Evolutionary conservation across 768 basidiomycete species (phyloP), one percentile per base, ranked within the genome.

Genomic region (Hypsizygus marmoreus): DNA sequence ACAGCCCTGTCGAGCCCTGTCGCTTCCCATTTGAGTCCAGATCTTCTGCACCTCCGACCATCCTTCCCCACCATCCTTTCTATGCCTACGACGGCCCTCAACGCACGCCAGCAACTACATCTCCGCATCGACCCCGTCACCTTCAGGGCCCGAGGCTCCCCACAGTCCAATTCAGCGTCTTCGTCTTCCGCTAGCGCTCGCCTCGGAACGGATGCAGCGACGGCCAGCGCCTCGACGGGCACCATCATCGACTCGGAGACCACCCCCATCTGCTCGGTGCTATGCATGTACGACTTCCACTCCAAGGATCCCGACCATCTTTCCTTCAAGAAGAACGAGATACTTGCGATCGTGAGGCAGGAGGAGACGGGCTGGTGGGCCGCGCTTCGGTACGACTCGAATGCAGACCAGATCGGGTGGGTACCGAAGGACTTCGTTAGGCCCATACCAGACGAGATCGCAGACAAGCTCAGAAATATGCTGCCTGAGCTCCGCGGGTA

Each of bases 291-390:
- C 57, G 85, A 89, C 64, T 90, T 86, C 55, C 59, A 70, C 17
- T 77, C 86, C 3, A 67, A 75, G 17, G 89, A 89, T 53, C 63
- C 72, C 12, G 76, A 75, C 55, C 80, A 83, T 45, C 71, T 90
- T 13, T 66, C 77, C 3, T 88, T 91, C 62, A 65, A 64, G 30
- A 77, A 78, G 66, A 79, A 80, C 50, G 88, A 90, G 51, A 76
- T 89, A 16, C 65, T 91, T 22, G 76, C 79, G 17, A 69, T 91
- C 40, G 71, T 91, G 34, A 81, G 81, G 62, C 73, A 79, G 62
- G 86, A 89, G 62, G 72, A 76, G 10, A 78, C 82, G 2, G 88
- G 89, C 8, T 91, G 88, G 88, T 91, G 88, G 86, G 88, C 85
- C 14, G 89, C 88, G 14, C 76, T 86, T 66, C 72, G 80, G 17